Percentiles rank a stretch among this genome's conserved stretches.
phyloP scores from a whole-genome alignment of 2,329 filamentous ascomycete species.

The Aspergillus thermomutatus region DNA sequence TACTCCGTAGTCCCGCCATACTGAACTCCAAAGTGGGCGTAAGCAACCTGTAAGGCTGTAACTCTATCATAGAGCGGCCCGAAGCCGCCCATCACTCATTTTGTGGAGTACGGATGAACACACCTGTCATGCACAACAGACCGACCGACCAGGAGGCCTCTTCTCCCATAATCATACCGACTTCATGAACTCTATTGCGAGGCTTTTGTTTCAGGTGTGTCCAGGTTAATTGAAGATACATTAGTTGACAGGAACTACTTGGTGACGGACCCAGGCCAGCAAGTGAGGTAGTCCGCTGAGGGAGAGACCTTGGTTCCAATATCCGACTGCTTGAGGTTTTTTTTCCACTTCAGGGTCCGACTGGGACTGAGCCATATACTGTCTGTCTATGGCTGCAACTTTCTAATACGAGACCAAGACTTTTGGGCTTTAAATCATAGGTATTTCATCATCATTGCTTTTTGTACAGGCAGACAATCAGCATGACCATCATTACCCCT shows the following conservation, averaged over 20 bases:
- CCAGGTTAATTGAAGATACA: not conserved
- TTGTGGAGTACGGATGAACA: not conserved
- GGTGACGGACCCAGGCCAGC: not conserved
- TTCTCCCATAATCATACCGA: not conserved
- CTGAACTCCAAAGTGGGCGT: not conserved
- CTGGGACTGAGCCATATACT: not conserved
- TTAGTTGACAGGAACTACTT: not conserved
- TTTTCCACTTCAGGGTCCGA: not conserved
- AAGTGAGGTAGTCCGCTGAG: not conserved
- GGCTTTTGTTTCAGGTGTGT: not conserved
- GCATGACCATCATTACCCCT: not conserved
- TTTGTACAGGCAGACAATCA: too few relatives aligned
- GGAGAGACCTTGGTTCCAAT: not conserved
- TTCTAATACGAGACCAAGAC: not conserved
- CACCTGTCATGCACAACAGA: not conserved
- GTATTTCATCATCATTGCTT: not conserved
- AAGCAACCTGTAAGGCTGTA: not conserved
- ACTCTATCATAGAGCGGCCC: not conserved
- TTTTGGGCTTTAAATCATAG: not conserved
- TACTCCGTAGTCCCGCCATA: not conserved
- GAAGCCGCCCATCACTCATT: not conserved
- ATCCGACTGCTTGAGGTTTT: not conserved
- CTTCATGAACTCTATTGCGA: not conserved
- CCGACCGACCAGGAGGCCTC: not conserved
- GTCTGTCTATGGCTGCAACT: not conserved